phyloP scores from a whole-genome alignment of 2,329 filamentous ascomycete species.

The Aspergillus transmontanensis region DNA sequence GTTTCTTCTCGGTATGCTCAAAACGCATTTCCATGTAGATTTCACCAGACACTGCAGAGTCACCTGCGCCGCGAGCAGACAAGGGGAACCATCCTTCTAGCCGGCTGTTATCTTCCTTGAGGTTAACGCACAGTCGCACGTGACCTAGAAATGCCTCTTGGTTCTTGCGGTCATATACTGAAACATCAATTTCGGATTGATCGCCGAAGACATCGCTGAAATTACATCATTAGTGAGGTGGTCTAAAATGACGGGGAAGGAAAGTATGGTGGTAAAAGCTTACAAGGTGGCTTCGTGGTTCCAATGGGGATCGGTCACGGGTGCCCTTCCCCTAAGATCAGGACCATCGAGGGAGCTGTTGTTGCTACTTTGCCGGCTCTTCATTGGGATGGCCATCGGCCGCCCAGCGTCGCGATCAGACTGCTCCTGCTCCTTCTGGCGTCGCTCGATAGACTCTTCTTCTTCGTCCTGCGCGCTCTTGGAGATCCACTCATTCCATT shows the following conservation, averaged over 20 bases:
- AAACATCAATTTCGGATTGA: constrained; percentile 87
- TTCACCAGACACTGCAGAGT: constrained; percentile 77
- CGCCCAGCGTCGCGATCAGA: constrained; percentile 80
- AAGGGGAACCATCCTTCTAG: constrained; percentile 85
- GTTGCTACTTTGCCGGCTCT: constrained; percentile 93
- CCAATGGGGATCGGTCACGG: constrained; percentile 86
- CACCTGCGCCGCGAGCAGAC: constrained; percentile 76
- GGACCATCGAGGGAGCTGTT: constrained; percentile 75
- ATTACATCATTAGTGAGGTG: constrained; percentile 29
- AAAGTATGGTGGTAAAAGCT: constrained; percentile 42
- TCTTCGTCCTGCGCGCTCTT: constrained; percentile 71
- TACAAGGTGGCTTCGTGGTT: constrained; percentile 95
- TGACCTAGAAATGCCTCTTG: constrained; percentile 92
- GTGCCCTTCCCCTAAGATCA: constrained; percentile 60
- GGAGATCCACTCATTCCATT: constrained; percentile 94
- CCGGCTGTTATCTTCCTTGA: constrained; percentile 68
- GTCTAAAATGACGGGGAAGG: neutral
- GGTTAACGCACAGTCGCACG: constrained; percentile 74
- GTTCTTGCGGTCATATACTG: constrained; percentile 83
- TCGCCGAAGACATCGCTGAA: constrained; percentile 87
- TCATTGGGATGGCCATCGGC: constrained; percentile 94
- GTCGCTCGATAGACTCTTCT: constrained; percentile 64
- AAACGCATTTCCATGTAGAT: constrained; percentile 85
- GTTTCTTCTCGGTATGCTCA: constrained; percentile 83
- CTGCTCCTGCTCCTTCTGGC: constrained; percentile 57